Conservation (phyloP, 2,329 filamentous ascomycete genomes). For the Ploettnerulaceae sp. region DNA sequence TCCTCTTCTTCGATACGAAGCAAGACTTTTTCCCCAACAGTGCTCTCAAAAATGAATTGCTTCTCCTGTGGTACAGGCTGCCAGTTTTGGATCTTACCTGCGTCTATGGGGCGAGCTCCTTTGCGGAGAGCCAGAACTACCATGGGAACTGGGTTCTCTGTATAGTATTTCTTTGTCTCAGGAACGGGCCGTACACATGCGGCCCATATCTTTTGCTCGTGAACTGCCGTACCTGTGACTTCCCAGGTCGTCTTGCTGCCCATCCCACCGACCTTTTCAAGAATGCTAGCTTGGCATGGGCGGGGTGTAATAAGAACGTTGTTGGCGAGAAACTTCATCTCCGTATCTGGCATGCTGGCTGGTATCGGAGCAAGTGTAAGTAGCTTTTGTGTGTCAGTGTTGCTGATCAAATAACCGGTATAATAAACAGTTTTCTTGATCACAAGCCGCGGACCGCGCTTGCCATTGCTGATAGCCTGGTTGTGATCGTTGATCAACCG, state of each 20-base stretch:
- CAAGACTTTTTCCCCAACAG: conserved; percentile 80
- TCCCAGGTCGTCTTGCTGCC: conserved; percentile 81
- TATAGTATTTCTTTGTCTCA: conserved; percentile 63
- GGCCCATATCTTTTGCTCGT: conserved; percentile 83
- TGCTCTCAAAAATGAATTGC: conserved; percentile 72
- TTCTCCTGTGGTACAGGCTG: conserved; percentile 66
- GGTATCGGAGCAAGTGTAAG: conserved; percentile 65
- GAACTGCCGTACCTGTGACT: conserved; percentile 68
- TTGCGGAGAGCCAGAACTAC: conserved; percentile 79
- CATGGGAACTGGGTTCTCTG: conserved; percentile 71
- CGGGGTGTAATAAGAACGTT: conserved; percentile 86
- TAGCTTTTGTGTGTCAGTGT: conserved; percentile 66
- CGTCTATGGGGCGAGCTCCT: conserved; percentile 72
- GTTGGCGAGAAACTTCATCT: conserved; percentile 79
- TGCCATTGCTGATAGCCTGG: conserved; percentile 43
- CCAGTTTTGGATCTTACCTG: conserved; percentile 79
- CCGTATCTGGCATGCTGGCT: conserved; percentile 55
- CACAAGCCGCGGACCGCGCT: conserved; percentile 46
- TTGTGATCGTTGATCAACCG: conserved; percentile 89
- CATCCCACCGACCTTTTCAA: conserved; percentile 82
- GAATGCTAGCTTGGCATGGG: conserved; percentile 63
- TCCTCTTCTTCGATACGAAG: conserved; percentile 74
- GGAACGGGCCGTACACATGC: conserved; percentile 71
- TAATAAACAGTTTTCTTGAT: conserved; percentile 89
- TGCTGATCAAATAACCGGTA: conserved; percentile 81